Conservation (phyloP, 2,329 filamentous ascomycete species). For the Microcyclospora tardicrescens region DNA sequence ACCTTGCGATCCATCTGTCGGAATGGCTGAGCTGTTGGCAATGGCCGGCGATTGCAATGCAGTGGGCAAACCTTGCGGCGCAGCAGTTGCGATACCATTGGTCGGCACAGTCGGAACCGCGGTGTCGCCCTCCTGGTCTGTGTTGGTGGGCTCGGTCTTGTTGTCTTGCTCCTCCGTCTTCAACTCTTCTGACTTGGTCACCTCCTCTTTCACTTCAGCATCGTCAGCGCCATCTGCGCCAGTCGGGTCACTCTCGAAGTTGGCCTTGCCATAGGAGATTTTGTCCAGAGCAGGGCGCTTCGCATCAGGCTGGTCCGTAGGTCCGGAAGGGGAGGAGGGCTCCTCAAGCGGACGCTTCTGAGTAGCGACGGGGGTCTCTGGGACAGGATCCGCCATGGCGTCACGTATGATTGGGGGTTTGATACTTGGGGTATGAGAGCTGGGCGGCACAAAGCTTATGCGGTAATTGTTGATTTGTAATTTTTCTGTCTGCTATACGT, state of each 20-base stretch:
- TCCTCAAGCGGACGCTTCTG: constrained; percentile 95
- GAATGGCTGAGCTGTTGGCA: constrained; percentile 39
- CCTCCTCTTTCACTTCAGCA: constrained; percentile 10
- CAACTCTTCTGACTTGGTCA: constrained; percentile 25
- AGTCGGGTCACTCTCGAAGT: not conserved
- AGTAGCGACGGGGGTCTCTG: constrained; percentile 41
- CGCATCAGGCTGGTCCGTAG: constrained; percentile 86
- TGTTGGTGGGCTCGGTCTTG: not conserved
- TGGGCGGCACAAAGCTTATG: not conserved
- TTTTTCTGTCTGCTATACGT: not conserved
- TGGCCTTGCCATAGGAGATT: constrained; percentile 52
- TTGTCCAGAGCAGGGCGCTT: constrained; percentile 96
- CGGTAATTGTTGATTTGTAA: not conserved
- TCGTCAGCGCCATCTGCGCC: constrained; percentile 32
- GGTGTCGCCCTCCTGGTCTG: constrained; percentile 45
- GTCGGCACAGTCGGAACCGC: constrained; percentile 50
- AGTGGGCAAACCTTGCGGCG: not conserved
- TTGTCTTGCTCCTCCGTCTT: constrained; percentile 5
- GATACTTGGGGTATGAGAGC: not conserved
- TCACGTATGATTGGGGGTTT: not conserved
- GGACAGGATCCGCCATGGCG: constrained; percentile 22
- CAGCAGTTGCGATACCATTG: constrained; percentile 31
- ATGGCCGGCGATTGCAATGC: constrained; percentile 15
- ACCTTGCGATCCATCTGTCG: constrained; percentile 32
- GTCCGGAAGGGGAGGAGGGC: constrained; percentile 82